Base-by-base conservation (phyloP, 768 basidiomycete species). In the Dioszegia hungarica region DNA sequence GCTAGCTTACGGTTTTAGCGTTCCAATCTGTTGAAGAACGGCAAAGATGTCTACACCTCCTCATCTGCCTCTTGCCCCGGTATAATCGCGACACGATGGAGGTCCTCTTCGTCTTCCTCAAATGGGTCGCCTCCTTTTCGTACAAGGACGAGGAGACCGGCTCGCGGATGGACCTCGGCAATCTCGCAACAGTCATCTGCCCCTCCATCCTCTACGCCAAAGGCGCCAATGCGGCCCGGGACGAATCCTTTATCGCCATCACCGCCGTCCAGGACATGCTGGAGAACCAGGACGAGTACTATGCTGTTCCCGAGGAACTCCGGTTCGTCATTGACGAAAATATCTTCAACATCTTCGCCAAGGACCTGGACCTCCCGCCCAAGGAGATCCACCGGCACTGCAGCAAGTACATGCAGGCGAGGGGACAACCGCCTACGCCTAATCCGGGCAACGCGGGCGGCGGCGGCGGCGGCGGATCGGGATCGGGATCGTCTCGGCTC, bases 71-170 rank as follows among this genome's bases (percentile, higher is more conserved):
- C 8, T 79, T 99, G 70, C 95, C 95, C 31, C 91, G 90, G 78
- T 83, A 84, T 60, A 90, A 99, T 75, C 86, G 95, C 61, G 95
- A 99, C 77, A 97, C 94, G 19, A 85, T 95, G 84, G 95, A 99
- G 77, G 90, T 95, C 48, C 79, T 99, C 48, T 97, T 95, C 72
- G 93, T 95, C 28, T 99, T 99, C 80, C 82, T 99, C 64, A 95
- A 97, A 78, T 99, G 95, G 95, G 95, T 99, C 11, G 94, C 94
- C 10, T 95, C 92, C 1, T 99, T 99, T 75, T 91, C 95, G 46
- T 94, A 99, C 77, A 85, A 93, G 80, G 93, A 97, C 70, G 90
- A 92, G 65, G 89, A 90, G 71, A 97, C 94, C 0, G 93, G 93
- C 38, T 93, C 89, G 78, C 93, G 94, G 79, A 99, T 99, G 95